phyloP scores from a whole-genome alignment of 1,284 basidiomycete species.

The Cryptococcus wingfieldii region DNA sequence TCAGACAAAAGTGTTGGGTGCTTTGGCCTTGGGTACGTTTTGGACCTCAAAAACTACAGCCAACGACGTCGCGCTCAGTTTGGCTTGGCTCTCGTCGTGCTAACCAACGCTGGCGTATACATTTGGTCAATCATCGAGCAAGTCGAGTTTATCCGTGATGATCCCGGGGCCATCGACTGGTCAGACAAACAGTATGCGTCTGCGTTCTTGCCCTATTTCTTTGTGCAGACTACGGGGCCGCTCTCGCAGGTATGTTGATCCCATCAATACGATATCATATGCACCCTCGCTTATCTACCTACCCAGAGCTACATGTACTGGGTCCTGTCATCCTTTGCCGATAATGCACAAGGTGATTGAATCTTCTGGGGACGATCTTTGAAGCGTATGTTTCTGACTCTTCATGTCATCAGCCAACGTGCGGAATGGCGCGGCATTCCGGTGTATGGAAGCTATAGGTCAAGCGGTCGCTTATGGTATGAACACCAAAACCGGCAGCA shows the following conservation, averaged over 20 bases:
- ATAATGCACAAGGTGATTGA: slow-evolving; percentile 17
- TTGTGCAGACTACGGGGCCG: slow-evolving; percentile 27
- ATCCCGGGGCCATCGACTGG: slow-evolving; percentile 28
- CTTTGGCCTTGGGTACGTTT: slow-evolving; percentile 26
- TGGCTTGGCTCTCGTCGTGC: slow-evolving; percentile 19
- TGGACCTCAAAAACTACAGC: slow-evolving; percentile 18
- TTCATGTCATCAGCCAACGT: slow-evolving; percentile 7
- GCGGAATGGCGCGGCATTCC: slow-evolving; percentile 11
- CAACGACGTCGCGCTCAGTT: slow-evolving; percentile 26
- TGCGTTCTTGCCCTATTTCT: slow-evolving; percentile 28
- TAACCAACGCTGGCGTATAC: slow-evolving; percentile 19
- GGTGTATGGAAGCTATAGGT: slow-evolving; percentile 22
- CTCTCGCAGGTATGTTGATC: slow-evolving; percentile 7
- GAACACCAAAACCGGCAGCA: slow-evolving; percentile 17
- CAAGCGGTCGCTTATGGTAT: slow-evolving; percentile 25
- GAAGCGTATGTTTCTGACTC: no score
- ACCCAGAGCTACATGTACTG: slow-evolving; percentile 28
- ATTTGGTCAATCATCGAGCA: slow-evolving; percentile 25
- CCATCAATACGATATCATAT: no score
- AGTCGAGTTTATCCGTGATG: slow-evolving; percentile 11
- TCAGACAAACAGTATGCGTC: slow-evolving; percentile 12
- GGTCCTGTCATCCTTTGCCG: slow-evolving; percentile 27
- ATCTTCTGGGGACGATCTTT: no score
- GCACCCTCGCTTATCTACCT: no score
- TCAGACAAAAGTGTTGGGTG: slow-evolving; percentile 13